Evolutionary conservation across 2,329 filamentous ascomycete species (phyloP).

Genomic region (Fusarium armeniacum): DNA sequence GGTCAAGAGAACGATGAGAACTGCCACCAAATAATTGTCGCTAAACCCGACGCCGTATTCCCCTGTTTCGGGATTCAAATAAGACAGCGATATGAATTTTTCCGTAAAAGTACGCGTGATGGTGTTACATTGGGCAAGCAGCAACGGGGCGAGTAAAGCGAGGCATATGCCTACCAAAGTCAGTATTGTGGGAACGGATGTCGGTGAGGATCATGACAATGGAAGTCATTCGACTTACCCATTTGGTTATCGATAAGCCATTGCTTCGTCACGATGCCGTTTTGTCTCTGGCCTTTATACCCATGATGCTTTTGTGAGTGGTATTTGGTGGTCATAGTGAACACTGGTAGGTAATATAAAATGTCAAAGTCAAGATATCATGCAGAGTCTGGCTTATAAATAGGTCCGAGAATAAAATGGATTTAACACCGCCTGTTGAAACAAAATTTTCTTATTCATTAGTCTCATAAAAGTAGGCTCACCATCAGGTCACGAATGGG

Average conservation of each 20-base stretch:
- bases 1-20: conserved; percentile 88
- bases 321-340: conserved; percentile 12
- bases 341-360: not conserved
- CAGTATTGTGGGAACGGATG: conserved; percentile 11
- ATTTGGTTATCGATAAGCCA: conserved; percentile 38
- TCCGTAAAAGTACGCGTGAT: conserved; percentile 80
- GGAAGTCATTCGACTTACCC: not conserved
- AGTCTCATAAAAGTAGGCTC: conserved; percentile 1
- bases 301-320: not conserved
- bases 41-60: conserved; percentile 82
- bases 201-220: not conserved
- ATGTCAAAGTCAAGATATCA: rapidly evolving
- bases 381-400: not conserved
- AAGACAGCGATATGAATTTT: conserved; percentile 89
- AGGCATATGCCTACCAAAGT: conserved; percentile 77
- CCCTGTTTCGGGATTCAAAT: conserved; percentile 77
- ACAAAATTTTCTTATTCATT: not conserved
- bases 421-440: not conserved
- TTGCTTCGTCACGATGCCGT: conserved; percentile 4
- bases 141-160: conserved; percentile 84
- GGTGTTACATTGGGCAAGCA: conserved; percentile 85
- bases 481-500: conserved; percentile 16
- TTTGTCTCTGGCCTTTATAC: not conserved
- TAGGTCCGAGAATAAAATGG: conserved; percentile 6
- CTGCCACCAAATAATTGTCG: conserved; percentile 82